Conservation (phyloP, 2,329 filamentous ascomycete species). For the Dryadomyces quercus-mongolicae region DNA sequence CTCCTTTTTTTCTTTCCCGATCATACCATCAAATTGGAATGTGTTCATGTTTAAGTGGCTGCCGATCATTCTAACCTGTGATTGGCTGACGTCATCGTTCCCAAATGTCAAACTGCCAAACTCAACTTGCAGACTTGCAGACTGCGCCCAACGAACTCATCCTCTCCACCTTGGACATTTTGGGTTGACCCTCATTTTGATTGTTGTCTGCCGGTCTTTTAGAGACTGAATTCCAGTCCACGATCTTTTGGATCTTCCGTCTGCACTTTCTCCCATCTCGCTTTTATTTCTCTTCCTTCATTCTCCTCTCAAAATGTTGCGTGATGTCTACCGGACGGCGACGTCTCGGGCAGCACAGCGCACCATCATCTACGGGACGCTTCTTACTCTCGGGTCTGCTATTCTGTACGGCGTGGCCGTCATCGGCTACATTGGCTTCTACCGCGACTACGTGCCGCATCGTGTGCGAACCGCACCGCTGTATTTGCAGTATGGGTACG, state of each 20-base stretch:
- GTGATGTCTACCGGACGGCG: slow-evolving; percentile 20
- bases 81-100: neutral
- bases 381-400: slow-evolving; percentile 29
- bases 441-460: slow-evolving; percentile 43
- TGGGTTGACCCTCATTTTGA: neutral
- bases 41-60: neutral
- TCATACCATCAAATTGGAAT: neutral
- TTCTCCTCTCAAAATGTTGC: neutral
- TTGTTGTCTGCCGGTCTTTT: too few relatives aligned
- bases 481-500: slow-evolving; percentile 46
- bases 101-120: neutral
- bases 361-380: slow-evolving; percentile 31
- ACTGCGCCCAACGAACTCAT: neutral
- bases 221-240: too few relatives aligned
- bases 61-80: neutral
- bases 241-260: too few relatives aligned
- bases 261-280: neutral
- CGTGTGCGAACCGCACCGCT: slow-evolving; percentile 39
- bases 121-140: neutral
- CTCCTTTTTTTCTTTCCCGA: too few relatives aligned
- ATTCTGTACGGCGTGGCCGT: slow-evolving; percentile 35
- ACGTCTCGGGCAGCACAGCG: slow-evolving; percentile 41
- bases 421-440: slow-evolving; percentile 39
- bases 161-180: neutral
- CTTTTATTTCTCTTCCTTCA: neutral